phyloP scores from a whole-genome alignment of 2,329 filamentous ascomycete genomes.

The Fusarium dlaminii region DNA sequence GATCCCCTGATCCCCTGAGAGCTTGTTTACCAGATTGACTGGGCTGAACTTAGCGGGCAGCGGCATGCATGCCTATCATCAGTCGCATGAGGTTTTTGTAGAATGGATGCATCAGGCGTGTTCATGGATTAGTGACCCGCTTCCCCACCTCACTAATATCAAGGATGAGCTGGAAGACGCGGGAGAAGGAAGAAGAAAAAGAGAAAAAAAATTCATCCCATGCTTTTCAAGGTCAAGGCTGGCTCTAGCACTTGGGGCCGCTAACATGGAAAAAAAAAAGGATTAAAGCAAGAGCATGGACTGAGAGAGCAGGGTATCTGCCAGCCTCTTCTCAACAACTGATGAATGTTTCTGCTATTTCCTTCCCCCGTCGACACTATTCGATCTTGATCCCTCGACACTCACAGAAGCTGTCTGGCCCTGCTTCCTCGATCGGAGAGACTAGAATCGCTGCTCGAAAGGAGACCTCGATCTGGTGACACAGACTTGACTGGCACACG shows the following conservation, averaged over 20 bases:
- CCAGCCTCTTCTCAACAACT: conserved; percentile 5
- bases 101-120: conserved; percentile 8
- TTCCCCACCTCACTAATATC: conserved; percentile 30
- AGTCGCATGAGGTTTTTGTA: conserved; percentile 4
- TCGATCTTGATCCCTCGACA: neutral
- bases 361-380: neutral
- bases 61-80: neutral
- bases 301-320: neutral
- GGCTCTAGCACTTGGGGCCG: conserved; percentile 5
- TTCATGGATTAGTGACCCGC: conserved; percentile 14
- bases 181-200: conserved; percentile 26
- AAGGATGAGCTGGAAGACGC: conserved; percentile 13
- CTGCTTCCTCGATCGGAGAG: neutral
- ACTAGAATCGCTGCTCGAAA: neutral
- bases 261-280: neutral
- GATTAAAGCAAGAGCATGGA: neutral
- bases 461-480: conserved; percentile 4
- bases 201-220: conserved; percentile 11
- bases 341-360: neutral
- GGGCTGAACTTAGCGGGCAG: neutral
- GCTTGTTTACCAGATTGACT: neutral
- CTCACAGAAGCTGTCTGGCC: neutral
- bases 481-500: conserved; percentile 8
- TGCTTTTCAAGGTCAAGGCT: conserved; percentile 9
- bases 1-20: neutral